Conservation (phyloP, 2,329 filamentous ascomycete genomes). For the Phaeomoniella chlamydospora region DNA sequence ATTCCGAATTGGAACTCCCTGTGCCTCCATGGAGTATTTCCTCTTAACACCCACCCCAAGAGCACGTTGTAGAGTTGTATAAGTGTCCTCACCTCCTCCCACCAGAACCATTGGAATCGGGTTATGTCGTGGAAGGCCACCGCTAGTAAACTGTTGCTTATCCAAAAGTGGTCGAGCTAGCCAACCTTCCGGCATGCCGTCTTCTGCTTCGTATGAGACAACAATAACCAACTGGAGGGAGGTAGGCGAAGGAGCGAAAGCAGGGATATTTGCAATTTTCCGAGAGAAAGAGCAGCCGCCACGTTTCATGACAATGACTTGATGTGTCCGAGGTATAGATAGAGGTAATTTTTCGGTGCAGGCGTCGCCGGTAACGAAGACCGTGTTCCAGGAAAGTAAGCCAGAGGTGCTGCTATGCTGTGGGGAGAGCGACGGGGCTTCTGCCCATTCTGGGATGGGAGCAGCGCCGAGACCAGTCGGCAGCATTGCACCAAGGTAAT, state of each 20-base stretch:
- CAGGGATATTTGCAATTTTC: conserved; percentile 76
- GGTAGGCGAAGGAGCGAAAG: conserved; percentile 45
- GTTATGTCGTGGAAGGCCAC: conserved; percentile 53
- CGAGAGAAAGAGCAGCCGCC: conserved; percentile 73
- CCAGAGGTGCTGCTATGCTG: conserved; percentile 22
- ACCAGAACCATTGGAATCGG: conserved; percentile 77
- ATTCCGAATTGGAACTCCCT: conserved; percentile 67
- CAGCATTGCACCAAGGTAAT: conserved; percentile 31
- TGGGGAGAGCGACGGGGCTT: conserved; percentile 29
- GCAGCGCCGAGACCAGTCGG: conserved; percentile 44
- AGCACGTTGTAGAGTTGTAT: conserved; percentile 48
- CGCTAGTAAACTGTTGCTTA: conserved; percentile 54
- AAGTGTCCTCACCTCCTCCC: conserved; percentile 52
- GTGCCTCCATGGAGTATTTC: conserved; percentile 66
- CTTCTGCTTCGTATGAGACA: conserved; percentile 43
- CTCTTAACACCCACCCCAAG: conserved; percentile 59
- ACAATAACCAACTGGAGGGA: conserved; percentile 71
- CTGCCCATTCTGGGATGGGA: conserved; percentile 51
- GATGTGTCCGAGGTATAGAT: conserved; percentile 40
- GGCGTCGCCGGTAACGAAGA: conserved; percentile 63
- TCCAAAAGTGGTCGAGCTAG: conserved; percentile 60
- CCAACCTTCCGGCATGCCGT: conserved; percentile 18
- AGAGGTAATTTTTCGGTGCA: conserved; percentile 38
- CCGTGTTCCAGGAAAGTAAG: conserved; percentile 48
- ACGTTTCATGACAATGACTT: conserved; percentile 68